Evolutionary conservation across 2,329 filamentous ascomycete genomes (phyloP), one percentile per base, ranked within the genome.

Genomic region (Tolypocladium pustulatum): DNA sequence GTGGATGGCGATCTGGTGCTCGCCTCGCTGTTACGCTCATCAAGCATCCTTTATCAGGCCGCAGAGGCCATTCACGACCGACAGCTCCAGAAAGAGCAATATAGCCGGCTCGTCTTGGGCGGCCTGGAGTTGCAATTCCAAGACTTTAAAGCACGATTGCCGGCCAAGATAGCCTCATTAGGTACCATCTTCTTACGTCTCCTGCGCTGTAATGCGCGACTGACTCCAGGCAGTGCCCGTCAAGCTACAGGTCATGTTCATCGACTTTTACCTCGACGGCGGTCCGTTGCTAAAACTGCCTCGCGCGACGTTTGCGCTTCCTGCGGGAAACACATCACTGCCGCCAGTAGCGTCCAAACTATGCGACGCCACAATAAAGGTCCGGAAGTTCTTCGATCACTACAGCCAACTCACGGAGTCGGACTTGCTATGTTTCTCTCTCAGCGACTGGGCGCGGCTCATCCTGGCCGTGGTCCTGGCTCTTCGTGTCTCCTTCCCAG

Each of bases 61-160:
- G 63, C 69, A 40, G 65, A 68, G 6, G 65, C 75, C 3, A 64
- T 70, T 6, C 63, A 68, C 34, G 63, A 67, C n/a, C 60, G 60
- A 10, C 62, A 67, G 46, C 59, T 65, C 40, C 68, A 69, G 51
- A 65, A 64, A 7, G 68, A 74, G 41, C 72, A 78, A 59, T 76
- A 81, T 52, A 71, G 68, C 25, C 67, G 70, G 3, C 70, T 82
- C 22, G 70, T 81, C 60, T 65, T 78, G n/a, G 68, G 74, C 2
- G 79, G 80, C 0, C 71, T 82, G 34, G 77, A 80, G 59, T 66
- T 74, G 3, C 78, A 81, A 61, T 66, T 78, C 10, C 62, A 65
- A n/a, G 75, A 80, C 43, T 73, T 76, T 62, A 71, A 74, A 46
- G 61, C 64, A 7, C 61, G 59, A 2, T 75, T 81, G 56, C 65